Base-by-base conservation (phyloP, 495 filamentous ascomycete genomes). In the Daldinia vernicosa region DNA sequence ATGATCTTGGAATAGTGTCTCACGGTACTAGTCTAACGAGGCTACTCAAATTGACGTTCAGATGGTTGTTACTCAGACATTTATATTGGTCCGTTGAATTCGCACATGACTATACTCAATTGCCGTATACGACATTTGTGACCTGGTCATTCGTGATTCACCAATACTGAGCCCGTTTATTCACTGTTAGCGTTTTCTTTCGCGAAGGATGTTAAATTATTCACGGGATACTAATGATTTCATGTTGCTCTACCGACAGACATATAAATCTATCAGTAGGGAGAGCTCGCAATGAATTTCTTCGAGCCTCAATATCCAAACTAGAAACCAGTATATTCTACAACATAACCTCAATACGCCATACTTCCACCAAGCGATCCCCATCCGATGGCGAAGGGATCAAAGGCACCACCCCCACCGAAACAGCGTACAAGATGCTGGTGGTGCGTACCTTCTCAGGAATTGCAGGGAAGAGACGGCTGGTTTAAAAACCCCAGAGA, bases 401-500 rank as follows among this genome's bases (percentile, higher is more conserved):
- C 6, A 32, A 32, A 8, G 32, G 8, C 32, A 33, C 9, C 5
- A 19, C n/a, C 27, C n/a, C 17, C n/a, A 26, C 33, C 26, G 32
- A 54, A 54, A 19, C 27, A 53, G 12, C 30, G 35, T 11, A 9
- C 17, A 9, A 33, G 12, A 33, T 40, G 60, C 24, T 43, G 60
- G 33, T 63, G 60, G 60, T 63, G 47, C 14, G 32, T 55, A 8
- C 19, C 60, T 19, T 28, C 51, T 47, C 32, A 43, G 24, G 35
- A 64, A 8, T 14, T 64, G 7, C 19, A 37, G 28, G 17, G 12
- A 28, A 70, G 26, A n/a, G 56, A 69, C 19, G 27, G 51, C 28
- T 71, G 62, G 62, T 66, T 67, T 27, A 69, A 73, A 28, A 69
- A 52, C 43, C 70, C 70, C 9, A 56, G 70, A 24, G 58, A 73